Base-by-base conservation (phyloP, 2,329 filamentous ascomycete genomes). In the Epichloe gansuensis region DNA sequence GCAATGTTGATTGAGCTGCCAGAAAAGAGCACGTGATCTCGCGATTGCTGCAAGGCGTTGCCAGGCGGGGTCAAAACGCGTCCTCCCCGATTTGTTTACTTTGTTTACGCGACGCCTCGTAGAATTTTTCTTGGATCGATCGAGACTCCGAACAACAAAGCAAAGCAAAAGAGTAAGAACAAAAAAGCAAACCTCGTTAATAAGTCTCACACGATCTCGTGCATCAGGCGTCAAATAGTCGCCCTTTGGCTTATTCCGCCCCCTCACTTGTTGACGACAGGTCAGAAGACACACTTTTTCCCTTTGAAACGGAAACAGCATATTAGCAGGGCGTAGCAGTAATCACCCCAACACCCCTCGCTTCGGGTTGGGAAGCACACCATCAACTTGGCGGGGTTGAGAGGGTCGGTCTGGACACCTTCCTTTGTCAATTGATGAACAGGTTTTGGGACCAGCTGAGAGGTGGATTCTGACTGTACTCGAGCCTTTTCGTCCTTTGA, bases 171-270 rank as follows among this genome's bases (percentile, higher is more conserved):
- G 43, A 17, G n/a, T 17, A 23, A 44, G 17, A 23, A 28, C 3
- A 28, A 41, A n/a, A 31, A 23, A 31, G 46, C 34, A 13, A 44
- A 39, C 28, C 59, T 55, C 55, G 59, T 52, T 42, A 42, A 39
- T 42, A 42, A 39, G 53, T 60, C 57, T 63, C 60, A 63, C 60
- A 65, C 62, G 51, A 54, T 50, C 53, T 57, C 51, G 59, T 62
- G 62, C 57, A 58, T 55, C 54, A 60, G 54, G 56, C 57, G 63
- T 60, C 59, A 37, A 44, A 44, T 35, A 50, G 39, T 15, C 23
- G n/a, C 38, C 28, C 17, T 43, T 45, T 9, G 61, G 58, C 58
- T 57, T 54, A 58, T 58, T 54, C 55, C 57, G 3, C 60, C 60
- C 61, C 62, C 63, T 60, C 57, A 61, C 57, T 57, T 48, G 39